A percentile compares a stretch with the other conserved stretches of the same genome.
phyloP scores from a whole-genome alignment of 108 stramenopile genomes.

The Parietichytrium sp. region DNA sequence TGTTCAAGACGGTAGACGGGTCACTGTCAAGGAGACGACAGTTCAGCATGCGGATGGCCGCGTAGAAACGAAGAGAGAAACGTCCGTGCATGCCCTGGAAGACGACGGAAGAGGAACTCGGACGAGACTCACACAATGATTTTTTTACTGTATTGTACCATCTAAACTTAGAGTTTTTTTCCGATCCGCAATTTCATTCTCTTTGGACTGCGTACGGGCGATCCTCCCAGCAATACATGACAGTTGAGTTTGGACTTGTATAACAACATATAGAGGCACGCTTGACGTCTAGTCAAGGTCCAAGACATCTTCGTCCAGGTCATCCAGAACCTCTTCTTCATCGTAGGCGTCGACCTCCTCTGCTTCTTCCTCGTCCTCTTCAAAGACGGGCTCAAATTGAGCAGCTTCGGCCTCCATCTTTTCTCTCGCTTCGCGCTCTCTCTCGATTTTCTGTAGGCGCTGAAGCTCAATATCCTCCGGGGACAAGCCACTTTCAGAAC shows the following conservation, averaged over 20 bases:
- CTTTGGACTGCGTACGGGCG: background rate
- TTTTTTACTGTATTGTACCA: background rate
- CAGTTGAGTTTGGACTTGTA: background rate
- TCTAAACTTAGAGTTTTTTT: background rate
- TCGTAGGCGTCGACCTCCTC: background rate
- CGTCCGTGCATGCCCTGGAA: background rate
- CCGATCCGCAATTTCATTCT: background rate
- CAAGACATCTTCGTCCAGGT: background rate
- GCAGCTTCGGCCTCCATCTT: background rate
- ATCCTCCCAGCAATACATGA: background rate
- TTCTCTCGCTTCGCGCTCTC: background rate
- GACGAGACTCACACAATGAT: background rate
- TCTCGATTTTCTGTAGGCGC: background rate
- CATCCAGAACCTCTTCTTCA: background rate
- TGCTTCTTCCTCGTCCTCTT: background rate
- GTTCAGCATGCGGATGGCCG: background rate
- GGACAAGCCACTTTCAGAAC: background rate
- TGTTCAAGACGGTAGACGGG: background rate
- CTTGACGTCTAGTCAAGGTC: background rate
- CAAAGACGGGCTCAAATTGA: slow-evolving; percentile 23
- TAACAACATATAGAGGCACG: background rate
- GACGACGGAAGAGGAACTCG: background rate
- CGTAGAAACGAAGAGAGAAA: background rate
- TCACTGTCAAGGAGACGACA: slow-evolving; percentile 5
- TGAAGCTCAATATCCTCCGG: background rate